Evolutionary conservation across 2,329 filamentous ascomycete genomes (phyloP).

Genomic region (Coniochaeta prunicola): DNA sequence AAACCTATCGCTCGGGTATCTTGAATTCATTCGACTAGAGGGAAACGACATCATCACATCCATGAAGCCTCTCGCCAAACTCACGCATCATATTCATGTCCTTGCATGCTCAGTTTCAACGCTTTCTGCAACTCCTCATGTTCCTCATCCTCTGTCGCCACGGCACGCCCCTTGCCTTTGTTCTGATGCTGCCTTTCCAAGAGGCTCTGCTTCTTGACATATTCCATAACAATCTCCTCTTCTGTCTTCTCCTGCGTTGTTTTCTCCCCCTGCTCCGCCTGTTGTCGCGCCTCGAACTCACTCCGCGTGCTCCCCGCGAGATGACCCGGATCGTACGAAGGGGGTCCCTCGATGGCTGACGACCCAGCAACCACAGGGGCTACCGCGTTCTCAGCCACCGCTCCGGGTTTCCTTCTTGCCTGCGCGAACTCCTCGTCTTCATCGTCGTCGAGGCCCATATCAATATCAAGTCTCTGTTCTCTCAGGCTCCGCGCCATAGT

Average conservation of each 20-base stretch:
- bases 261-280: constrained; percentile 10
- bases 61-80: background rate
- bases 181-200: constrained; percentile 5
- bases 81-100: constrained; percentile 10
- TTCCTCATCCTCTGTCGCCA: constrained; percentile 13
- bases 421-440: background rate
- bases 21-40: too few species aligned
- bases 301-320: constrained; percentile 14
- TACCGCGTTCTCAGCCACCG: background rate
- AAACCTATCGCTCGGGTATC: too few species aligned
- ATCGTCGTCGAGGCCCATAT: background rate
- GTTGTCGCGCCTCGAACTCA: constrained; percentile 13
- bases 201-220: background rate
- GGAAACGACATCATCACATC: background rate
- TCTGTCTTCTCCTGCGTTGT: constrained; percentile 1
- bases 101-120: constrained; percentile 16
- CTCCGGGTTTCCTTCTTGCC: background rate
- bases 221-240: constrained; percentile 3
- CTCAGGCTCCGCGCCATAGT: background rate
- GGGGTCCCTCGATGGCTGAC: background rate
- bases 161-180: constrained; percentile 11
- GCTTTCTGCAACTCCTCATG: constrained; percentile 16
- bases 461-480: too few species aligned
- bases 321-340: constrained; percentile 6
- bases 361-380: background rate